A percentile compares a stretch with the other conserved stretches of the same genome.
These are phyloP conservation scores for Oryza meridionalis DNA, from an alignment of 176 grass and related monocot genomes.

Conservation along the genomic window DNA sequence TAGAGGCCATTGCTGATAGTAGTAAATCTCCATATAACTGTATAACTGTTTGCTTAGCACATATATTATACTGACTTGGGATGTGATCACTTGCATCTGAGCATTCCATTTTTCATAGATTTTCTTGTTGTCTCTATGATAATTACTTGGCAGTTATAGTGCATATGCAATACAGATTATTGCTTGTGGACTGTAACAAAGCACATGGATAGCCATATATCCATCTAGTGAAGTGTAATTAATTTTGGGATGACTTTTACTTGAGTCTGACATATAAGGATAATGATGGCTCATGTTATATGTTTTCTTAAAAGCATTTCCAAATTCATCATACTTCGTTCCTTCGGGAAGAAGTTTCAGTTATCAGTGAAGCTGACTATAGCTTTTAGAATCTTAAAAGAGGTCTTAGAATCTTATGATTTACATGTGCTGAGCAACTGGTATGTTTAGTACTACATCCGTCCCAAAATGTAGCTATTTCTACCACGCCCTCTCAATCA, in stretches of 20 bases:
- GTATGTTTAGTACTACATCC: too few relatives aligned
- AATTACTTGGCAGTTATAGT: background rate
- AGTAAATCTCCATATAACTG: background rate
- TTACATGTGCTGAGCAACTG: slow-evolving; percentile 3
- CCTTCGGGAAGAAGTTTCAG: slow-evolving; percentile 20
- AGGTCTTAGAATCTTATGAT: slow-evolving; percentile 16
- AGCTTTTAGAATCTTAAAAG: slow-evolving; percentile 20
- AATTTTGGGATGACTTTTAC: background rate
- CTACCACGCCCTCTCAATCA: too few relatives aligned
- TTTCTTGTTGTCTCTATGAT: background rate
- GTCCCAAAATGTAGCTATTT: too few relatives aligned
- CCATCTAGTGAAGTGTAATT: slow-evolving; percentile 12
- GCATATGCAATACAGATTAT: background rate
- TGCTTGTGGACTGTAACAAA: background rate
- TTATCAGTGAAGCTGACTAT: background rate
- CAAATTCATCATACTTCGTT: slow-evolving; percentile 17
- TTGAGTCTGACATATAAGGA: slow-evolving; percentile 9
- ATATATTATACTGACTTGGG: background rate
- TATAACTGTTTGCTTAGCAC: background rate
- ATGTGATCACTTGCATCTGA: background rate
- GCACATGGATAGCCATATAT: slow-evolving; percentile 13
- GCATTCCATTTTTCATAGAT: background rate
- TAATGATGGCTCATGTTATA: background rate
- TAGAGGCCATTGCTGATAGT: background rate
- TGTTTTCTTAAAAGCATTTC: background rate